These are phyloP conservation scores for Candida multigemmis DNA, from an alignment of 805 yeast species.

Conservation along the genomic window DNA sequence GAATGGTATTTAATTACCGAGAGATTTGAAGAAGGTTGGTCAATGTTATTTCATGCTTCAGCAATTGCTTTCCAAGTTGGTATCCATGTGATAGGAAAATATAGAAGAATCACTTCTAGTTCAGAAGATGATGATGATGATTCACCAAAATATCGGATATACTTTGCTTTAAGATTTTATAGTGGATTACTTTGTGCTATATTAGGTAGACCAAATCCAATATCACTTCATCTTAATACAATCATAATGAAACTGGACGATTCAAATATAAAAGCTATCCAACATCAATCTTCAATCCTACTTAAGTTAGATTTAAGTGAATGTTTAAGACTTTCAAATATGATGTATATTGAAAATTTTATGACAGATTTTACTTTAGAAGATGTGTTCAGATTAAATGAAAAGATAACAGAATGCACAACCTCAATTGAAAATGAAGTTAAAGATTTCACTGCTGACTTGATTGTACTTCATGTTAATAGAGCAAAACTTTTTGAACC, in stretches of 20 bases:
- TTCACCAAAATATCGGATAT: slow-evolving; percentile 31
- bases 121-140: slow-evolving; percentile 25
- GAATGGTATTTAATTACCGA: slow-evolving; percentile 42
- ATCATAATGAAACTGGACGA: slow-evolving; percentile 14
- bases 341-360: slow-evolving; percentile 42
- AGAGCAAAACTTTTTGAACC: slow-evolving; percentile 45
- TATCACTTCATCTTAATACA: slow-evolving; percentile 31
- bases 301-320: slow-evolving; percentile 42
- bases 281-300: slow-evolving; percentile 17
- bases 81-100: slow-evolving; percentile 34
- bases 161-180: slow-evolving; percentile 41
- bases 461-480: slow-evolving; percentile 39
- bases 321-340: slow-evolving; percentile 38
- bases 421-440: slow-evolving; percentile 15
- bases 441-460: slow-evolving; percentile 32
- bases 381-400: slow-evolving; percentile 32
- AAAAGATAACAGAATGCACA: too few species aligned
- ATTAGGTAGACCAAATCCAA: slow-evolving; percentile 48
- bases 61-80: slow-evolving; percentile 45
- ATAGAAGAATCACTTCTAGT: slow-evolving; percentile 5
- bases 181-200: slow-evolving; percentile 43
- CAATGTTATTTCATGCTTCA: slow-evolving; percentile 39
- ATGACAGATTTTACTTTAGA: slow-evolving; percentile 34
- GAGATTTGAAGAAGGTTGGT: slow-evolving; percentile 45
- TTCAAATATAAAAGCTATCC: slow-evolving; percentile 8